Conservation (phyloP, 2,329 filamentous ascomycete genomes). For the Sarocladium strictum region DNA sequence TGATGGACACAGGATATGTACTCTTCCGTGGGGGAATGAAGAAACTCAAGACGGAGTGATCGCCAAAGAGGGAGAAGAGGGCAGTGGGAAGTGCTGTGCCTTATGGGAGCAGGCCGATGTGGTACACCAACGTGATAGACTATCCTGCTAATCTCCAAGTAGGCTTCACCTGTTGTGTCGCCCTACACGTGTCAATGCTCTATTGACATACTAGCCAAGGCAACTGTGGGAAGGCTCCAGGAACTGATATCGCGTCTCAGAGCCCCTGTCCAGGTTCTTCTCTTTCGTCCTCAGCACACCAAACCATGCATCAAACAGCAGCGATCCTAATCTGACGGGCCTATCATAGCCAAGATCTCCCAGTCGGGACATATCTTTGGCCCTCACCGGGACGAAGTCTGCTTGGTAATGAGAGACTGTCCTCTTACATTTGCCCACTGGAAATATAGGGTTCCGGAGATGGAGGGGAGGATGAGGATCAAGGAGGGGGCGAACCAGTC, state of each 20-base stretch:
- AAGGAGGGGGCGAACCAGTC: neutral
- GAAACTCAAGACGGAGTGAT: no score
- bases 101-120: no score
- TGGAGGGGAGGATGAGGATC: neutral
- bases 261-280: no score
- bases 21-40: neutral
- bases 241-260: no score
- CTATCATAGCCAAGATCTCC: neutral
- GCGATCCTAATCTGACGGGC: neutral
- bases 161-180: neutral
- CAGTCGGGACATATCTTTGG: constrained; percentile 1
- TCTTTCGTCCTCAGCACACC: no score
- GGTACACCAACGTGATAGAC: no score
- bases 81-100: no score
- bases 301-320: no score
- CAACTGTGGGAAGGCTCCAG: no score
- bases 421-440: neutral
- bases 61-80: no score
- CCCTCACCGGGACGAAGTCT: neutral
- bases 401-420: neutral
- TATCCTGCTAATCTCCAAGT: neutral
- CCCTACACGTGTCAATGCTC: neutral
- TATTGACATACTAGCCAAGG: no score
- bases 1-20: neutral
- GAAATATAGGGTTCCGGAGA: neutral